Evolutionary conservation across 495 filamentous ascomycete genomes (phyloP).

Genomic region (Evernia prunastri): DNA sequence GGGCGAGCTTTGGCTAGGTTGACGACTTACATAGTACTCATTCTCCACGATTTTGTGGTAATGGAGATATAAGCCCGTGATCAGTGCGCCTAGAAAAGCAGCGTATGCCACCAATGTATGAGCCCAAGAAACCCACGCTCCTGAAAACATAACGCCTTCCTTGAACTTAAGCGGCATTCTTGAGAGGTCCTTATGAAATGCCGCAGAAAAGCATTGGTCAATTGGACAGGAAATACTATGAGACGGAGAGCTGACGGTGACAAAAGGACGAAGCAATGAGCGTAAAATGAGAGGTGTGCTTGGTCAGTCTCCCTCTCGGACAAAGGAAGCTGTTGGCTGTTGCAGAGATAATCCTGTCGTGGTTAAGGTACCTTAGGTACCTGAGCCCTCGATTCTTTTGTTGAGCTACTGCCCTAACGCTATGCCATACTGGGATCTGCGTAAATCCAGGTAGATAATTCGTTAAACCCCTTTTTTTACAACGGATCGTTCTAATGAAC

Average conservation of each 20-base stretch:
- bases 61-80: slow-evolving; percentile 79
- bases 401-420: neutral
- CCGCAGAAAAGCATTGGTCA: neutral
- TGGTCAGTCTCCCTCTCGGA: neutral
- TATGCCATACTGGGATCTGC: neutral
- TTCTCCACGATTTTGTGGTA: slow-evolving; percentile 97
- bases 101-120: slow-evolving; percentile 83
- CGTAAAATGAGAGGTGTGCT: neutral
- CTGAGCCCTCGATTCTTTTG: neutral
- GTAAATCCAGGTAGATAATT: too few relatives aligned
- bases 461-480: too few relatives aligned
- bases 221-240: neutral
- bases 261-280: neutral
- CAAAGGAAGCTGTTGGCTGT: neutral
- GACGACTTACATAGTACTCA: slow-evolving; percentile 66
- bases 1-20: neutral
- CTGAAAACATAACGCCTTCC: slow-evolving; percentile 78
- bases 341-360: too few relatives aligned
- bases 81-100: slow-evolving; percentile 84
- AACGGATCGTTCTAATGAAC: too few relatives aligned
- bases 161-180: slow-evolving; percentile 76
- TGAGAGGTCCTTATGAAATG: neutral
- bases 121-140: slow-evolving; percentile 83
- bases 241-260: neutral
- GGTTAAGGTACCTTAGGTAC: too few relatives aligned